Evolutionary conservation across 1,139 yeast genomes (phyloP).

Genomic region (Yamadazyma blattariae): DNA sequence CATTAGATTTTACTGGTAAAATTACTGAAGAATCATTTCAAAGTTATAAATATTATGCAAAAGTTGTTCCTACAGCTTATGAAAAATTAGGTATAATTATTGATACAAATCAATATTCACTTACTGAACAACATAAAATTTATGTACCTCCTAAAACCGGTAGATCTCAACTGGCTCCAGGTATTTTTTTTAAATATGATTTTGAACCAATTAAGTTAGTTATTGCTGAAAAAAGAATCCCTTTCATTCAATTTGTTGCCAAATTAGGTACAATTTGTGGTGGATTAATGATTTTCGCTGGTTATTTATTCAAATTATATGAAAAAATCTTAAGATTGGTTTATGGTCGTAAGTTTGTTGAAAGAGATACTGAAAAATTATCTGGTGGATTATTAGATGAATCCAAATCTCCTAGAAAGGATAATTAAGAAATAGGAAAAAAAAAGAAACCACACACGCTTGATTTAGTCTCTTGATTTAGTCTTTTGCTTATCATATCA

Average conservation of each 20-base stretch:
- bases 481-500: too few species aligned
- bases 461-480: too few species aligned
- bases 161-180: slow-evolving; percentile 52
- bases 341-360: slow-evolving; percentile 51
- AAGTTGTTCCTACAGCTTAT: slow-evolving; percentile 83
- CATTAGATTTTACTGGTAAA: slow-evolving; percentile 74
- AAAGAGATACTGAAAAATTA: slow-evolving; percentile 54
- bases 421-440: background rate
- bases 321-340: slow-evolving; percentile 44
- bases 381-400: slow-evolving; percentile 33
- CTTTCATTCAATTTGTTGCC: slow-evolving; percentile 75
- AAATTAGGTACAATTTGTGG: slow-evolving; percentile 80
- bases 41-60: slow-evolving; percentile 61
- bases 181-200: slow-evolving; percentile 79
- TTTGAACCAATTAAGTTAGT: slow-evolving; percentile 82
- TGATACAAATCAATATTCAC: slow-evolving; percentile 85
- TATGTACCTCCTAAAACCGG: slow-evolving; percentile 20
- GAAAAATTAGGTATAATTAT: slow-evolving; percentile 67
- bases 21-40: slow-evolving; percentile 43
- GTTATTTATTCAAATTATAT: slow-evolving; percentile 42
- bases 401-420: background rate
- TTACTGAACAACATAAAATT: slow-evolving; percentile 51
- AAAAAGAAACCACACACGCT: too few species aligned
- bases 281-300: slow-evolving; percentile 59
- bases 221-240: slow-evolving; percentile 66